Conservation (phyloP, 2,329 filamentous ascomycete genomes). For the Fragosphaeria purpurea region DNA sequence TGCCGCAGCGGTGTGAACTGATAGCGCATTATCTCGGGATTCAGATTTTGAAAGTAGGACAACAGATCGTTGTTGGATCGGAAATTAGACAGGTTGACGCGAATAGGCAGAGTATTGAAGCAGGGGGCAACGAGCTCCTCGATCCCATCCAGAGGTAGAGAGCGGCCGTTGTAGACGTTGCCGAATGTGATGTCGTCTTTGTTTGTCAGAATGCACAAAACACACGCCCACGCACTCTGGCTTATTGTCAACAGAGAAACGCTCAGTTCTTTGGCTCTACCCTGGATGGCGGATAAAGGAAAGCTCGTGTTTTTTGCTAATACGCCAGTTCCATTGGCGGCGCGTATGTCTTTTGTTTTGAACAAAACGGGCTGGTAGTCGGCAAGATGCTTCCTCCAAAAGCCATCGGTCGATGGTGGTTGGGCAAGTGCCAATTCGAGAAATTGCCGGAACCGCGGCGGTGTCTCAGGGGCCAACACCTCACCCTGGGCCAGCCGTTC, state of each 20-base stretch:
- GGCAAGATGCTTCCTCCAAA: conserved; percentile 53
- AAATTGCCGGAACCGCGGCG: conserved; percentile 53
- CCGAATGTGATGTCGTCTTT: conserved; percentile 71
- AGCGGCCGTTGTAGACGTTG: conserved; percentile 72
- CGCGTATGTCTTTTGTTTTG: neutral
- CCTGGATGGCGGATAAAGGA: conserved; percentile 36
- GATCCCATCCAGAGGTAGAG: conserved; percentile 52
- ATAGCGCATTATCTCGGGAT: conserved; percentile 47
- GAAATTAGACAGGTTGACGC: conserved; percentile 40
- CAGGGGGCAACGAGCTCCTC: conserved; percentile 75
- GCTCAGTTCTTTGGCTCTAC: conserved; percentile 39
- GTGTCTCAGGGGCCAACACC: conserved; percentile 31
- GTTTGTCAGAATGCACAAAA: conserved; percentile 47
- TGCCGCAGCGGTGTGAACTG: conserved; percentile 67
- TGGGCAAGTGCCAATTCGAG: conserved; percentile 46
- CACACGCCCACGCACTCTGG: conserved; percentile 63
- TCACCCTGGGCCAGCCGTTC: conserved; percentile 44
- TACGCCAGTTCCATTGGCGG: neutral
- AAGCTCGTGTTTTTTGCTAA: conserved; percentile 21
- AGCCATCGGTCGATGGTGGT: conserved; percentile 41
- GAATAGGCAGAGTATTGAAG: conserved; percentile 78
- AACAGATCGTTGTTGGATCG: conserved; percentile 43
- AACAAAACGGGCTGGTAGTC: conserved; percentile 31
- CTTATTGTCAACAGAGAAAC: conserved; percentile 56
- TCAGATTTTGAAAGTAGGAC: conserved; percentile 25